Evolutionary conservation across 139 green algal genomes (phyloP).

Genomic region (Chlorella ohadii): DNA sequence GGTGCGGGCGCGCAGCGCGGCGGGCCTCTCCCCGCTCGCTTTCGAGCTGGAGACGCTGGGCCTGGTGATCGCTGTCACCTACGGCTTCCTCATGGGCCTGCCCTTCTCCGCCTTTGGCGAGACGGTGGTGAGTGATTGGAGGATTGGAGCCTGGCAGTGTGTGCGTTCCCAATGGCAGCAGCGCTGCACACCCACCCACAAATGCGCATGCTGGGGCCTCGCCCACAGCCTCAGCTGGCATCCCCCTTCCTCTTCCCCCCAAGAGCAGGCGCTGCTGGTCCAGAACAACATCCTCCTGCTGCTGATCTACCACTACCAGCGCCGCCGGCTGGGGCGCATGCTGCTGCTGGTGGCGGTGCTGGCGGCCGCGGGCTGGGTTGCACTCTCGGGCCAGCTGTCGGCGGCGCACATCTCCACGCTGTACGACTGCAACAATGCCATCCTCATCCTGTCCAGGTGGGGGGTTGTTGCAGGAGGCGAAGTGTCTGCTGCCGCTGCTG

Average conservation of each 20-base stretch:
- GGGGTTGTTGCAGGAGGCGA: background rate
- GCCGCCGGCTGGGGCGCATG: conserved; percentile 17
- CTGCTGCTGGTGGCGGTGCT: conserved; percentile 18
- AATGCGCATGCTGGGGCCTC: too few relatives aligned
- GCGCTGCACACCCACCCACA: too few relatives aligned
- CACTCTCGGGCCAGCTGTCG: conserved; percentile 48
- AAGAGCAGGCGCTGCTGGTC: conserved; percentile 41
- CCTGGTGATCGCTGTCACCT: conserved; percentile 69
- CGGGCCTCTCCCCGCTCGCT: conserved; percentile 70
- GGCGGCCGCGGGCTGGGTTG: background rate
- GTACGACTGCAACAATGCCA: conserved; percentile 76
- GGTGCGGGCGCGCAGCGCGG: conserved; percentile 56
- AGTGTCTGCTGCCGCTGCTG: background rate
- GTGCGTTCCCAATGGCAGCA: too few relatives aligned
- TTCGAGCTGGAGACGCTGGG: conserved; percentile 84
- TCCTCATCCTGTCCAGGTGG: conserved; percentile 64
- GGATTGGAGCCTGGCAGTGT: background rate
- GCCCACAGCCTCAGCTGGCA: too few relatives aligned
- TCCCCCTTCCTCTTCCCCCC: background rate
- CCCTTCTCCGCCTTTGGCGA: conserved; percentile 86
- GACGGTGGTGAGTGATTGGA: conserved; percentile 46
- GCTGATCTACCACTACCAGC: conserved; percentile 75
- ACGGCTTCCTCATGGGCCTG: conserved; percentile 73
- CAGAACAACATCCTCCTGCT: conserved; percentile 78
- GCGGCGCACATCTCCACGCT: conserved; percentile 36